Conservation (phyloP, 805 yeast species). For the Myxozyma geophila region DNA sequence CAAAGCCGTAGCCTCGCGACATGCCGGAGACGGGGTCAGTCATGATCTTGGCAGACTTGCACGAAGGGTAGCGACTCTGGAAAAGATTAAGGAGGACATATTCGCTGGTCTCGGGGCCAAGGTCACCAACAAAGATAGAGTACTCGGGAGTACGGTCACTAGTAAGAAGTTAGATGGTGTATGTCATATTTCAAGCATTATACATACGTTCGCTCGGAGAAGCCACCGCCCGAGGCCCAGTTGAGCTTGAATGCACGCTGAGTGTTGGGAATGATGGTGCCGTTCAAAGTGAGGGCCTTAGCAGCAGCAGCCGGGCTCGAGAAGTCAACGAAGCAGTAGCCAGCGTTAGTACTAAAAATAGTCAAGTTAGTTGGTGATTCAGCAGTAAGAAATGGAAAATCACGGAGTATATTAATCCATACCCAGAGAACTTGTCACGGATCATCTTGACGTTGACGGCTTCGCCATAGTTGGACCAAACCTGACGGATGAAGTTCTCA, state of each 20-base stretch:
- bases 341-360: conserved; percentile 53
- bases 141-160: conserved; percentile 51
- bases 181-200: neutral
- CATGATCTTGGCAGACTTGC: conserved; percentile 78
- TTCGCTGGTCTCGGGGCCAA: conserved; percentile 75
- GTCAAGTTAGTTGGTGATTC: neutral
- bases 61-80: conserved; percentile 69
- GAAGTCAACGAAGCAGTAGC: conserved; percentile 85
- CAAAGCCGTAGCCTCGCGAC: conserved; percentile 88
- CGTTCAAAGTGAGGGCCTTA: conserved; percentile 65
- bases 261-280: conserved; percentile 67
- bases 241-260: conserved; percentile 68
- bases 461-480: conserved; percentile 77
- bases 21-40: conserved; percentile 69
- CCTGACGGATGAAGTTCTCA: conserved; percentile 63
- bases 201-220: conserved; percentile 37
- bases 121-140: conserved; percentile 85
- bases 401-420: neutral
- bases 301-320: conserved; percentile 63
- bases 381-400: neutral
- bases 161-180: neutral
- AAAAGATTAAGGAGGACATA: conserved; percentile 66
- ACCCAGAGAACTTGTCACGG: conserved; percentile 59
- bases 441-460: conserved; percentile 68
- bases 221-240: conserved; percentile 71